Conservation (phyloP, 2,329 filamentous ascomycete species). For the Aspergillus flavus region DNA sequence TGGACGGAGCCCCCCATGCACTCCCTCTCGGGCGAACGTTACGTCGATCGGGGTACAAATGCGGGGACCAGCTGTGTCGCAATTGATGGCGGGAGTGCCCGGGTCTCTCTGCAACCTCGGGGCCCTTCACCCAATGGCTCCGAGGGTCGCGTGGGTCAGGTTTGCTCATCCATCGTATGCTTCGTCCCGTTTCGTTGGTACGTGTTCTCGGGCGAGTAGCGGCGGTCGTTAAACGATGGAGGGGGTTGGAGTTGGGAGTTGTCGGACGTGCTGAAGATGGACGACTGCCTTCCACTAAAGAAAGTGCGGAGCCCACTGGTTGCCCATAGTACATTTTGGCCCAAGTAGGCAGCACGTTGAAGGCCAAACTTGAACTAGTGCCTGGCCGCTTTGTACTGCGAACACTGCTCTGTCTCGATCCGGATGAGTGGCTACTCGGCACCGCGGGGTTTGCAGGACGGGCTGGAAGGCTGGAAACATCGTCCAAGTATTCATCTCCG, state of each 20-base stretch:
- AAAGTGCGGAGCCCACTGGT: constrained; percentile 51
- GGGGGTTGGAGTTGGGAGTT: constrained; percentile 34
- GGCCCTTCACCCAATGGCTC: constrained; percentile 43
- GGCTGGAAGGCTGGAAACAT: constrained; percentile 38
- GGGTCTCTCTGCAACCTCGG: constrained; percentile 27
- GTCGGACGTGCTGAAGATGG: constrained; percentile 33
- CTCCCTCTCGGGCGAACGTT: constrained; percentile 56
- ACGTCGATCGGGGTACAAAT: constrained; percentile 66
- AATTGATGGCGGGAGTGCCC: constrained; percentile 44
- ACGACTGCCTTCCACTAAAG: constrained; percentile 35
- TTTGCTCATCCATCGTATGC: constrained; percentile 11
- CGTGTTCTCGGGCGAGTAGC: constrained; percentile 33
- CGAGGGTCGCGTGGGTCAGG: constrained; percentile 45
- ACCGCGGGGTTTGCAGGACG: constrained; percentile 36
- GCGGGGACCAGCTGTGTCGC: constrained; percentile 73
- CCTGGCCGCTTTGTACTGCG: constrained; percentile 40
- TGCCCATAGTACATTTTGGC: constrained; percentile 70
- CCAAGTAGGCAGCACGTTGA: constrained; percentile 51
- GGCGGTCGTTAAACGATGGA: constrained; percentile 34
- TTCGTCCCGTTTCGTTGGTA: constrained; percentile 23
- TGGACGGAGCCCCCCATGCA: constrained; percentile 73
- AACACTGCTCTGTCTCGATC: constrained; percentile 40
- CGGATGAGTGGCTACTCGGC: constrained; percentile 48
- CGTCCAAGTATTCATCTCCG: constrained; percentile 39
- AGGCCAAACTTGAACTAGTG: constrained; percentile 49